Evolutionary conservation across 1,284 basidiomycete genomes (phyloP).

Genomic region (Laetiporus sulphureus): DNA sequence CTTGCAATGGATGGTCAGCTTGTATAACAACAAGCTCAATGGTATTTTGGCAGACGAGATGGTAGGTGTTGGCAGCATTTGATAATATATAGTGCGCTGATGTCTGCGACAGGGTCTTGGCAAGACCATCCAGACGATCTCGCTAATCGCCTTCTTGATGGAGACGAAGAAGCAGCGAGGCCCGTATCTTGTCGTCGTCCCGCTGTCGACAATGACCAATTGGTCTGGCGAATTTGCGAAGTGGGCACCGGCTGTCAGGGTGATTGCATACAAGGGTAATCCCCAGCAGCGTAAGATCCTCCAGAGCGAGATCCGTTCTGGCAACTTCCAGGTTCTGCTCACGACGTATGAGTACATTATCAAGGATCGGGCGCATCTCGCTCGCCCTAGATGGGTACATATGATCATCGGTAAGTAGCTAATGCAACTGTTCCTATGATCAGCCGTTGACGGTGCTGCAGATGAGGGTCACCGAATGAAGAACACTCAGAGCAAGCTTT

Average conservation of each 20-base stretch:
- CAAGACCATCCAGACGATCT: slow-evolving; percentile 95
- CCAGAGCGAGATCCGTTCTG: slow-evolving; percentile 68
- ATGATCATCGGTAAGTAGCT: slow-evolving; percentile 84
- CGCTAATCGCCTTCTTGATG: slow-evolving; percentile 93
- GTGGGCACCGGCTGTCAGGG: slow-evolving; percentile 89
- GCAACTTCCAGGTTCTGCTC: slow-evolving; percentile 91
- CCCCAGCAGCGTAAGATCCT: slow-evolving; percentile 73
- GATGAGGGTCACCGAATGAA: slow-evolving; percentile 99
- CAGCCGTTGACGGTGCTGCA: slow-evolving; percentile 14
- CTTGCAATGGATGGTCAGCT: slow-evolving; percentile 96
- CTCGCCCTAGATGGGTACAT: slow-evolving; percentile 95
- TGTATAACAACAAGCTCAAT: slow-evolving; percentile 98
- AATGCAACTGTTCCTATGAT: slow-evolving; percentile 6
- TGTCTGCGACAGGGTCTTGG: slow-evolving; percentile 73
- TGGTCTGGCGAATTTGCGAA: slow-evolving; percentile 97
- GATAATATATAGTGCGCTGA: background rate
- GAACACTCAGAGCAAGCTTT: slow-evolving; percentile 95
- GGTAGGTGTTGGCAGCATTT: slow-evolving; percentile 42
- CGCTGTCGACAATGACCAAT: slow-evolving; percentile 96
- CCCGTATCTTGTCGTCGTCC: slow-evolving; percentile 97
- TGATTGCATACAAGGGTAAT: slow-evolving; percentile 92
- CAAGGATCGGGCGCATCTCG: slow-evolving; percentile 89
- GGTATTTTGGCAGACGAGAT: slow-evolving; percentile 98
- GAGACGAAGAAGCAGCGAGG: slow-evolving; percentile 89
- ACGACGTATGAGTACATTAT: slow-evolving; percentile 99